phyloP scores from a whole-genome alignment of 805 yeast genomes.

The Saturnispora ahearnii region DNA sequence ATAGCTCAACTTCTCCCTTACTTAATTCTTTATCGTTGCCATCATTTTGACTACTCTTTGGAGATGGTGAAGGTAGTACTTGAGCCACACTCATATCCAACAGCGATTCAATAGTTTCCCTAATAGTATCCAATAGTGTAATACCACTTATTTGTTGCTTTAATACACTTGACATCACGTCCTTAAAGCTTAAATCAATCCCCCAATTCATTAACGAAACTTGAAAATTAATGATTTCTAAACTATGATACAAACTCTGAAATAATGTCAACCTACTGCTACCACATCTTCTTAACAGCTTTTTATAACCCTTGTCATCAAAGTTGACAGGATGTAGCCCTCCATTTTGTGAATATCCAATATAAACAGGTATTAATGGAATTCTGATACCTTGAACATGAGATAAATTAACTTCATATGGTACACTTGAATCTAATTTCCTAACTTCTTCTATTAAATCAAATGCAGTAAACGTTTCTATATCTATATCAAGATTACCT shows the following conservation, averaged over 20 bases:
- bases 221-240: background rate
- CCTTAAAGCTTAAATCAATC: background rate
- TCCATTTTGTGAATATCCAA: constrained; percentile 9
- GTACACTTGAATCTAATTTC: background rate
- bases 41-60: background rate
- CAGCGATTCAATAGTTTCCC: background rate
- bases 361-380: constrained; percentile 15
- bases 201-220: constrained; percentile 2
- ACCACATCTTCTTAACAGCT: background rate
- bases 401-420: constrained; percentile 4
- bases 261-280: background rate
- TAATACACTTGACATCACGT: background rate
- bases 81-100: background rate
- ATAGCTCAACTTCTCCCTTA: background rate
- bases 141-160: background rate
- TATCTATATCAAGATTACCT: background rate
- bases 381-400: background rate
- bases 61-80: background rate
- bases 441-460: constrained; percentile 1
- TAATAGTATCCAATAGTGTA: background rate
- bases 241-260: constrained; percentile 1
- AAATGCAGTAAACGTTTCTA: background rate
- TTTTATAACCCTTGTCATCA: background rate
- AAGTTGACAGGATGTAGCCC: background rate
- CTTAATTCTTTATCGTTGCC: background rate